These are phyloP conservation scores for Chaetomium tenue DNA, from an alignment of 495 filamentous ascomycete species.

Conservation along the genomic window DNA sequence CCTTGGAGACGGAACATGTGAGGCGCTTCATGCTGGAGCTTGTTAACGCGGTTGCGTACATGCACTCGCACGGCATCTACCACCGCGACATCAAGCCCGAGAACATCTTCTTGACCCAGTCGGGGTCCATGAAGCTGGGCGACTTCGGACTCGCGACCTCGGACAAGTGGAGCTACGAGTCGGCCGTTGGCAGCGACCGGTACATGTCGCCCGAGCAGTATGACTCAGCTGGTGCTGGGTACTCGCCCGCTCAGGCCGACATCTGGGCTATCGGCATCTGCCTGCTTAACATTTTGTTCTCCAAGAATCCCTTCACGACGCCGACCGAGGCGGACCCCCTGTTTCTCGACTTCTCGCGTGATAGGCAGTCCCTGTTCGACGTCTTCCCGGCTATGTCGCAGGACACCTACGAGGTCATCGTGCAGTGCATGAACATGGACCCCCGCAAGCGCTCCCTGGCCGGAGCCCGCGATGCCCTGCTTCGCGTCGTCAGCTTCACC, in stretches of 20 bases:
- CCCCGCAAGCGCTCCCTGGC: slow-evolving; percentile 82
- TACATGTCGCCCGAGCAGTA: slow-evolving; percentile 99
- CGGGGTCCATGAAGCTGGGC: slow-evolving; percentile 89
- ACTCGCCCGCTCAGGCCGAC: slow-evolving; percentile 90
- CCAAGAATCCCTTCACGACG: slow-evolving; percentile 87
- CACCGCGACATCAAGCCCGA: slow-evolving; percentile 99
- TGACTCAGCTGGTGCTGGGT: slow-evolving; percentile 78
- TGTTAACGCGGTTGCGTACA: slow-evolving; percentile 81
- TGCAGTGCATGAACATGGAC: slow-evolving; percentile 83
- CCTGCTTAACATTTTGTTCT: slow-evolving; percentile 91
- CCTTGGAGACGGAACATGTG: slow-evolving; percentile 91
- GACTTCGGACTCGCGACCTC: slow-evolving; percentile 92
- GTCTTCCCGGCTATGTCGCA: slow-evolving; percentile 98
- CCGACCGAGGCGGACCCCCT: slow-evolving; percentile 83
- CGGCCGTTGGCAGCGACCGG: slow-evolving; percentile 90
- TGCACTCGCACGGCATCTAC: slow-evolving; percentile 87
- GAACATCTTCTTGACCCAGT: slow-evolving; percentile 91
- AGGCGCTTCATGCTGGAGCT: slow-evolving; percentile 96
- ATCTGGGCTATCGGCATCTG: slow-evolving; percentile 97
- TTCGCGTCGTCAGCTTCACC: slow-evolving; percentile 84
- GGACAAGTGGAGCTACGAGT: slow-evolving; percentile 83
- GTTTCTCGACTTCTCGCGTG: slow-evolving; percentile 86
- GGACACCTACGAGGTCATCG: slow-evolving; percentile 91
- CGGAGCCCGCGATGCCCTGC: slow-evolving; percentile 70
- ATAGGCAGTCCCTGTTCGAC: slow-evolving; percentile 93